Evolutionary conservation across 345 rosid species (phyloP), one percentile per base, ranked within the genome.

Genomic region (Zanthoxylum bungeanum): DNA sequence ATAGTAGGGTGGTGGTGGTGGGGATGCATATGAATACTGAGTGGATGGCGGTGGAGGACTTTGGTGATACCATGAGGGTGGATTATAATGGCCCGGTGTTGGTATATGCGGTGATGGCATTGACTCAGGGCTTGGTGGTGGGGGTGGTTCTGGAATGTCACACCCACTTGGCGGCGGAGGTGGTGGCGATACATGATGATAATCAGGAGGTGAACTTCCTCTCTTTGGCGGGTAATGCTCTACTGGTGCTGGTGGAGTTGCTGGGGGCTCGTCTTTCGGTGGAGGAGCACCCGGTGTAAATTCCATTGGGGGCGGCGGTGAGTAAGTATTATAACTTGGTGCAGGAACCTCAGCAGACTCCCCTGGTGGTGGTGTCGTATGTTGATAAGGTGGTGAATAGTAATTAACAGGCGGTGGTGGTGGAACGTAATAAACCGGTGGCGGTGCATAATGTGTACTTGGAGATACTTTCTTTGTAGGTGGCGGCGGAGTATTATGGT

Each of bases 381-480:
- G 73, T 34, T 74, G 72, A 44, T 75, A 61, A 1, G 73, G 75
- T 0, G 87, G 79, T 73, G 73, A 44, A 42, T 49, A 60, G 50
- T 61, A 28, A 30, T 64, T 66, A 39, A 73, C 36, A 46, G 76
- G 60, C 17, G 88, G 79, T 0, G 89, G 81, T 6, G 89, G 84
- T 2, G 90, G 83, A 31, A 21, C 3, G 56, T 46, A 64, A 46
- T 64, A 2, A 9, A 47, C 39, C 3, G 36, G 53, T 3, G 85
- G 77, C 19, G 72, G 71, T 24, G 66, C 56, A n/a, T 76, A 30
- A 83, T 39, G 82, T 6, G 70, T 68, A 22, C 63, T 61, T 68
- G 85, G 84, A 9, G 86, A 82, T 62, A 81, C 75, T 62, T 76
- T 82, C 25, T 76, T 66, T 52, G 75, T 62, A 58, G 87, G 84